phyloP scores from a whole-genome alignment of 352 stramenopile species.

The Phytophthora multivora region DNA sequence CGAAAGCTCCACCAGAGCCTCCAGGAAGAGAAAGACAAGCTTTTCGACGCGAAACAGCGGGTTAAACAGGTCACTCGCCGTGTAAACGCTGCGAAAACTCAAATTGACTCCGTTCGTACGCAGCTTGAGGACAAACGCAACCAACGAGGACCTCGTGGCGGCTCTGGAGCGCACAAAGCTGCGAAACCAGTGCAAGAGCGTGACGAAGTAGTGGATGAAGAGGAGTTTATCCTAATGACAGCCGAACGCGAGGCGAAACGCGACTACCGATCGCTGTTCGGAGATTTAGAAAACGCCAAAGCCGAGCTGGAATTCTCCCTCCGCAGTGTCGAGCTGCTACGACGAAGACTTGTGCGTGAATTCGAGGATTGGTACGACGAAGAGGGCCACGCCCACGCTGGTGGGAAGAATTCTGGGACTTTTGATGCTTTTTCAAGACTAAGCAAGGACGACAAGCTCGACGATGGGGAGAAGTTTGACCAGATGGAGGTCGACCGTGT shows the following conservation, averaged over 20 bases:
- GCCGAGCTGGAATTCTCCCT: constrained; percentile 68
- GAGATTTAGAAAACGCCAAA: constrained; percentile 84
- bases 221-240: constrained; percentile 91
- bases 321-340: constrained; percentile 74
- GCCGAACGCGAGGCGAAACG: constrained; percentile 86
- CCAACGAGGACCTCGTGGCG: constrained; percentile 22
- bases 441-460: constrained; percentile 79
- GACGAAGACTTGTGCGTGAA: constrained; percentile 76
- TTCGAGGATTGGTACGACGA: constrained; percentile 88
- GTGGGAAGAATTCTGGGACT: constrained; percentile 36
- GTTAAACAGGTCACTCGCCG: constrained; percentile 71
- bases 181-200: constrained; percentile 29
- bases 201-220: constrained; percentile 91
- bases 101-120: constrained; percentile 69
- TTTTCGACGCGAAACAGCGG: constrained; percentile 74
- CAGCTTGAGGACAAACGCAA: constrained; percentile 74
- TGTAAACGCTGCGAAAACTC: constrained; percentile 79
- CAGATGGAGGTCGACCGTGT: constrained; percentile 91
- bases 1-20: constrained; percentile 66
- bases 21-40: constrained; percentile 75
- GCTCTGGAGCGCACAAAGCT: neutral
- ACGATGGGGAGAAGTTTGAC: constrained; percentile 93
- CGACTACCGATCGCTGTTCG: constrained; percentile 82
- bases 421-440: constrained; percentile 22
- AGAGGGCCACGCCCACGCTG: constrained; percentile 41